Conservation (phyloP, 192 early-diverging fungal genomes). For the Coemansia sp. region DNA sequence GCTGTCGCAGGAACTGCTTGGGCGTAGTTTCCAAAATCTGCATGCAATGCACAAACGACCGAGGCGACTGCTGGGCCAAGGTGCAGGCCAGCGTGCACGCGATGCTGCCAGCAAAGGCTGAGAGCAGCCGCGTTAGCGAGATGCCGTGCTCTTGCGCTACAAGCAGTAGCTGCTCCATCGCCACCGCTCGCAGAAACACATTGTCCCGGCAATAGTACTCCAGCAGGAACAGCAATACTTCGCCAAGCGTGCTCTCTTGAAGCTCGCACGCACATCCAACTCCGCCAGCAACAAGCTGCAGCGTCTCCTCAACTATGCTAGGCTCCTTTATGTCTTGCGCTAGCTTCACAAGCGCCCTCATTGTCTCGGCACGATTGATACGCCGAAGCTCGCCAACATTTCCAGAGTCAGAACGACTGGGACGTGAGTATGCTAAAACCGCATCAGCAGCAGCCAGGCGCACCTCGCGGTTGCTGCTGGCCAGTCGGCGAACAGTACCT, state of each 20-base stretch:
- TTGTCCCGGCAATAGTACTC: constrained; percentile 35
- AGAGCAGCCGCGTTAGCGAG: constrained; percentile 22
- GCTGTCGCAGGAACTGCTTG: constrained; percentile 14
- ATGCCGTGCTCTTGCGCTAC: constrained; percentile 26
- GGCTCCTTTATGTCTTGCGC: constrained; percentile 6
- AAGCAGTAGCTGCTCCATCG: constrained; percentile 43
- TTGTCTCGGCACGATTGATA: constrained; percentile 28
- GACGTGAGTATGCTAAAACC: constrained; percentile 23
- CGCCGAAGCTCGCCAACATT: constrained; percentile 8
- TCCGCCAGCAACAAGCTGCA: constrained; percentile 39
- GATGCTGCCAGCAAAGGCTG: constrained; percentile 18
- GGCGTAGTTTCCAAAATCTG: constrained; percentile 28
- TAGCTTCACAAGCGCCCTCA: constrained; percentile 7
- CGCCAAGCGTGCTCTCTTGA: constrained; percentile 18
- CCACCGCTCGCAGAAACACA: constrained; percentile 45
- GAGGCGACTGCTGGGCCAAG: constrained; percentile 8
- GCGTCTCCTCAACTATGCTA: constrained; percentile 34
- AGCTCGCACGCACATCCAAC: constrained; percentile 28
- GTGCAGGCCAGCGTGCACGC: constrained; percentile 24
- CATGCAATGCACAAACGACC: constrained; percentile 36
- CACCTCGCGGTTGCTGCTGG: constrained; percentile 45
- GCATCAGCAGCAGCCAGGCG: constrained; percentile 38
- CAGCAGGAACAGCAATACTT: constrained; percentile 24
- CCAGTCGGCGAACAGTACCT: constrained; percentile 29
- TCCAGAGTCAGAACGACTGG: constrained; percentile 4